Conservation (phyloP, 768 basidiomycete genomes). For the Termitomyces titanicus region DNA sequence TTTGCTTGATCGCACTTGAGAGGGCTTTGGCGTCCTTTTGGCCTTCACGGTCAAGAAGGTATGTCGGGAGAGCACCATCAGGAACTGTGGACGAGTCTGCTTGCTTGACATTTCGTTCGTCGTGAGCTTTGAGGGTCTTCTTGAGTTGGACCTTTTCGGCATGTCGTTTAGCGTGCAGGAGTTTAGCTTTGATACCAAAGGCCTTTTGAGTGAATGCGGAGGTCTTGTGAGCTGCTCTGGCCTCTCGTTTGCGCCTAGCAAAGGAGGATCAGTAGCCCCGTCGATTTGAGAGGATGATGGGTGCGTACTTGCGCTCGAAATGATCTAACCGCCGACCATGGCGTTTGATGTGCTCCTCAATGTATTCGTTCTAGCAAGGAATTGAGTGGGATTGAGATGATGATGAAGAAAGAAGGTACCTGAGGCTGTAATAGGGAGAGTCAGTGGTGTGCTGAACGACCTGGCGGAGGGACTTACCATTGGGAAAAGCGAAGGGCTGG, state of each 20-base stretch:
- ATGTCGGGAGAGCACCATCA: constrained; percentile 91
- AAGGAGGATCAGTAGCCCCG: neutral
- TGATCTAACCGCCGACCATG: constrained; percentile 96
- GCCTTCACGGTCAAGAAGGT: constrained; percentile 95
- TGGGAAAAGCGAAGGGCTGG: constrained; percentile 23
- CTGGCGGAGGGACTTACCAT: constrained; percentile 35
- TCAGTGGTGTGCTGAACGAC: neutral
- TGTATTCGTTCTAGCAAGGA: constrained; percentile 85
- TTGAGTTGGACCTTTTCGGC: constrained; percentile 98
- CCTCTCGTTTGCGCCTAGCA: constrained; percentile 75
- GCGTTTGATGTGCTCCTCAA: constrained; percentile 97
- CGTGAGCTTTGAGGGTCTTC: constrained; percentile 99
- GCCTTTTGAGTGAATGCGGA: constrained; percentile 90
- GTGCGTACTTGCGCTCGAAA: constrained; percentile 88
- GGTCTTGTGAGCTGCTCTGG: constrained; percentile 69
- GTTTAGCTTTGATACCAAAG: constrained; percentile 95
- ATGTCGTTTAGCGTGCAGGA: constrained; percentile 96
- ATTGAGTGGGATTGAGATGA: neutral
- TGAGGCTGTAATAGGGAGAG: constrained; percentile 51
- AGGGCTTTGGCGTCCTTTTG: constrained; percentile 98
- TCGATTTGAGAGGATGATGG: neutral
- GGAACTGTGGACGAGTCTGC: constrained; percentile 78
- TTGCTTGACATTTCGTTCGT: constrained; percentile 97
- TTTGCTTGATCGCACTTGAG: constrained; percentile 95
- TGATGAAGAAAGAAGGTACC: constrained; percentile 31